Percentiles rank a stretch among this genome's conserved stretches.
phyloP scores from a whole-genome alignment of 2,329 filamentous ascomycete species.

The Paecilomyces niveus region DNA sequence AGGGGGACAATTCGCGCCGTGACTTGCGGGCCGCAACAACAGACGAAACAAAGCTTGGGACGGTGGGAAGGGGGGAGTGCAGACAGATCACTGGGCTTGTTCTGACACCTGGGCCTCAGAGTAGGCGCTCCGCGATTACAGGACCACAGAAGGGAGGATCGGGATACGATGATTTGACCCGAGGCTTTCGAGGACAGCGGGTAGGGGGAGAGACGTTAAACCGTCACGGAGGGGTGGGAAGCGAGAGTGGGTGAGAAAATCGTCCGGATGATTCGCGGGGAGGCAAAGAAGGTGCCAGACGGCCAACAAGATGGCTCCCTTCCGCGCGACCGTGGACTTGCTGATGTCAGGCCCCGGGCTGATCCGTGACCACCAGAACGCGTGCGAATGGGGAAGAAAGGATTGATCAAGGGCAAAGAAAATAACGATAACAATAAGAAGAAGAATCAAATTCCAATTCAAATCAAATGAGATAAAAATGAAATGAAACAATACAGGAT shows the following conservation, averaged over 20 bases:
- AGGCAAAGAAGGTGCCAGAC: neutral
- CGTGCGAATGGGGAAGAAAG: neutral
- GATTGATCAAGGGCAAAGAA: no score
- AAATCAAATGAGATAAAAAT: no score
- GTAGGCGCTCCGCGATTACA: neutral
- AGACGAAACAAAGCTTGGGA: constrained; percentile 1
- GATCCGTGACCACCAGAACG: constrained; percentile 9
- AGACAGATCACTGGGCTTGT: neutral
- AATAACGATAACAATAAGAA: no score
- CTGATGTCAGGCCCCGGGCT: constrained; percentile 18
- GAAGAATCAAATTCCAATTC: no score
- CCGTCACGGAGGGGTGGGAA: constrained; percentile 8
- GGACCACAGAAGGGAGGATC: neutral
- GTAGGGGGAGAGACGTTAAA: neutral
- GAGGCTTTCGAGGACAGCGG: neutral
- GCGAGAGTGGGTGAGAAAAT: constrained; percentile 1
- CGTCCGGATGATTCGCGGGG: constrained; percentile 13
- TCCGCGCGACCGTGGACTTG: constrained; percentile 10
- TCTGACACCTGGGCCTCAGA: no score
- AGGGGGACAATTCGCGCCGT: constrained; percentile 8
- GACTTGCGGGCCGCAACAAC: constrained; percentile 10
- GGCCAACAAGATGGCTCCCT: constrained; percentile 12
- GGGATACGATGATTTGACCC: neutral
- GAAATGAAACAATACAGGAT: no score
- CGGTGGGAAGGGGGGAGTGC: neutral